Base-by-base conservation (phyloP, 1,284 basidiomycete species). In the Flammula alnicola region DNA sequence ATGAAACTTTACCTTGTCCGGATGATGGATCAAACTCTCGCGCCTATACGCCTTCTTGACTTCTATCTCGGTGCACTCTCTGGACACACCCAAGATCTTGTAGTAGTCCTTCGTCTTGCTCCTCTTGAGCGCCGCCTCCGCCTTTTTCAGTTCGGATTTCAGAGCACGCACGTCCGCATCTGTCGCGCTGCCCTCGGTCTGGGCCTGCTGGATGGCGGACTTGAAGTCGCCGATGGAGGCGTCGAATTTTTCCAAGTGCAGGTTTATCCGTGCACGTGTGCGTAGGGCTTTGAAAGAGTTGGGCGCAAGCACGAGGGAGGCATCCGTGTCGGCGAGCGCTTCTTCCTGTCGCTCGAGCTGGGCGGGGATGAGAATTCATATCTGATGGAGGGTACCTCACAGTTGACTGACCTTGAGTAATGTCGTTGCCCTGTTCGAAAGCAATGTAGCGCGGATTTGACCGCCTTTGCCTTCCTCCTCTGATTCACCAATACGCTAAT, bases 101-200 rank as follows among this genome's bases (percentile, higher is more conserved):
- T 90, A 91, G 63, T 91, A 90, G 60, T 92, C 91, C 68, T 92
- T 92, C 42, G 86, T 85, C 73, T 93, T 92, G 69, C 87, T 90
- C 56, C 86, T 73, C 76, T 92, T 93, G 52, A 93, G 72, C 46
- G 80, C 83, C 4, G 79, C 79, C 67, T 93, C 88, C 0, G 90
- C 90, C 65, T 91, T 88, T 67, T 80, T 83, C 32, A 91, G 72
- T 63, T 95, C 93, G 1, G 66, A 62, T 53, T 75, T 77, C 40
- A 94, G 70, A 12, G 80, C 73, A 12, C 81, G 76, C 25, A 83
- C 77, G 57, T 94, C 92, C 0, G 73, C 75, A 6, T 81, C 79
- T 14, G 65, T 64, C 3, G 67, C 63, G 22, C 72, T 76, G 14
- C 78, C 79, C 35, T 90, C 85, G 8, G 75, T 74, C 9, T 72